phyloP scores from a whole-genome alignment of 345 rosid genomes.

The Pugionium dolabratum region DNA sequence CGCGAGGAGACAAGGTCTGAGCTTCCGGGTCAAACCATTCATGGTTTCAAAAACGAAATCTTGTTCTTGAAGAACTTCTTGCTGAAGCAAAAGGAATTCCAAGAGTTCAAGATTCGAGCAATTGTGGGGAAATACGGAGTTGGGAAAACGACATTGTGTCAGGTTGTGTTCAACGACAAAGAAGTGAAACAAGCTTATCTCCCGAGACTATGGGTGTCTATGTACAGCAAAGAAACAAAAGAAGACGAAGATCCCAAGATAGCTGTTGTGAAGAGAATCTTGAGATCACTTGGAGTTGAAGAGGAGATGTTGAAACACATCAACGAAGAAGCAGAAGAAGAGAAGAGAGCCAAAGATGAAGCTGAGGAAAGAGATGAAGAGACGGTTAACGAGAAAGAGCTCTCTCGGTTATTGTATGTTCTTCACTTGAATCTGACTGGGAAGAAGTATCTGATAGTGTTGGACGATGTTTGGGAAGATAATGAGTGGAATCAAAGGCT shows the following conservation, averaged over 20 bases:
- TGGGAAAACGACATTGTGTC: slow-evolving; percentile 60
- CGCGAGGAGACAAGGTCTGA: slow-evolving; percentile 16
- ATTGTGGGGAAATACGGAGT: slow-evolving; percentile 47
- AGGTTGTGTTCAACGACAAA: slow-evolving; percentile 33
- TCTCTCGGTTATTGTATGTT: slow-evolving; percentile 37
- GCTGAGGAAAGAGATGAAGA: background rate
- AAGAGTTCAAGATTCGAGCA: slow-evolving; percentile 46
- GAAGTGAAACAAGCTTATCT: slow-evolving; percentile 34
- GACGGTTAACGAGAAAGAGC: slow-evolving; percentile 7
- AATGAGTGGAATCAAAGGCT: slow-evolving; percentile 41
- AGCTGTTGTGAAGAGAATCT: slow-evolving; percentile 35
- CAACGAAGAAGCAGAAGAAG: background rate
- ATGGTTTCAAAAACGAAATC: slow-evolving; percentile 38
- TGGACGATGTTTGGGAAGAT: slow-evolving; percentile 45
- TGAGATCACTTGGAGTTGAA: slow-evolving; percentile 50
- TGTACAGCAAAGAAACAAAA: slow-evolving; percentile 25
- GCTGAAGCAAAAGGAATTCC: slow-evolving; percentile 12
- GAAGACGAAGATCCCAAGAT: slow-evolving; percentile 5
- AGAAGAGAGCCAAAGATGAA: background rate
- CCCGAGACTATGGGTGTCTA: slow-evolving; percentile 53
- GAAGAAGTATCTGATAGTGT: slow-evolving; percentile 54
- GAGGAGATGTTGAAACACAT: slow-evolving; percentile 24
- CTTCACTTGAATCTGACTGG: slow-evolving; percentile 47
- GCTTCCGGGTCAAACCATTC: background rate
- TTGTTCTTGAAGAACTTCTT: slow-evolving; percentile 38